Evolutionary conservation across 768 basidiomycete genomes (phyloP).

Genomic region (Lentinula raphanica): DNA sequence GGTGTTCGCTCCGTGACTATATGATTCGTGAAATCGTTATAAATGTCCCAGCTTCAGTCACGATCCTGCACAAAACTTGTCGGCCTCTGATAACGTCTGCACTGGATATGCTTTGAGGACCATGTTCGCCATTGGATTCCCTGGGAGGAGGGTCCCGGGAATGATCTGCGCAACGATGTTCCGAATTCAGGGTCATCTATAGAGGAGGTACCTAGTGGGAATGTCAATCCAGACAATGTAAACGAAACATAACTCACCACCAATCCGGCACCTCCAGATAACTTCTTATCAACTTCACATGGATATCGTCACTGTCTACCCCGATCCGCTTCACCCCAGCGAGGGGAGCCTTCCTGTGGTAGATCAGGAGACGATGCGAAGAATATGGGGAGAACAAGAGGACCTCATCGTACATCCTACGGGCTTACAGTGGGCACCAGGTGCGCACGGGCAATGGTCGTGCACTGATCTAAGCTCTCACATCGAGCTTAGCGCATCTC

Average conservation of each 20-base stretch:
- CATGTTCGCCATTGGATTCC: conserved; percentile 91
- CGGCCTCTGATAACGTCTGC: conserved; percentile 75
- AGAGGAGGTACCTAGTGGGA: conserved; percentile 27
- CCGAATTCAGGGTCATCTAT: too few relatives aligned
- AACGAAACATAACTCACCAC: conserved; percentile 53
- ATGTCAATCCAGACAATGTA: neutral
- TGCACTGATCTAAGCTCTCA: too few relatives aligned
- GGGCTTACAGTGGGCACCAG: too few relatives aligned
- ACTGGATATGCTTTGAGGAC: conserved; percentile 87
- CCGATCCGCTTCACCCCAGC: conserved; percentile 68
- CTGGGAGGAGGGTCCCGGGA: conserved; percentile 80
- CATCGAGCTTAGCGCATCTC: too few relatives aligned
- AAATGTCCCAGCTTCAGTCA: conserved; percentile 88
- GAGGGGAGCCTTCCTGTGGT: conserved; percentile 74
- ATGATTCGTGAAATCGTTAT: conserved; percentile 95
- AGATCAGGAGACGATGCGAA: too few relatives aligned
- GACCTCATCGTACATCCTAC: too few relatives aligned
- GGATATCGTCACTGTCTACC: conserved; percentile 88
- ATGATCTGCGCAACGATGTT: conserved; percentile 90
- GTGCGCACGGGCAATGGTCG: too few relatives aligned
- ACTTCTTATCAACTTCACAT: conserved; percentile 88
- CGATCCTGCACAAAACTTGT: conserved; percentile 80
- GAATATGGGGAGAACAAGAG: too few relatives aligned
- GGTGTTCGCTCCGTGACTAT: too few relatives aligned
- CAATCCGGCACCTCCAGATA: conserved; percentile 92